phyloP scores from a whole-genome alignment of 2,329 filamentous ascomycete species.

The Clarireedia paspali region DNA sequence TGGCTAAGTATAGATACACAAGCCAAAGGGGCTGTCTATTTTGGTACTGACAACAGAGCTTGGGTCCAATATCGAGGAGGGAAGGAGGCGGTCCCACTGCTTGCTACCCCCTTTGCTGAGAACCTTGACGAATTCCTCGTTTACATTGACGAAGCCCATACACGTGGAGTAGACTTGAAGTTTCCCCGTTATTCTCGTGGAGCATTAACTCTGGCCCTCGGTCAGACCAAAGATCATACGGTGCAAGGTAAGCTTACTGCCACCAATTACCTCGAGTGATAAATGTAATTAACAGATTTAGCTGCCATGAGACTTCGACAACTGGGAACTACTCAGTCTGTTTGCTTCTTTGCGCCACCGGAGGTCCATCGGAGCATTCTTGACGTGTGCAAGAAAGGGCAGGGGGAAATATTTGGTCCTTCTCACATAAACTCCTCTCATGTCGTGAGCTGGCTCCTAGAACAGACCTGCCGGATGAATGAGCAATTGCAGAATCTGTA shows the following conservation, averaged over 20 bases:
- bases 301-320: conserved; percentile 60
- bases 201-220: conserved; percentile 20
- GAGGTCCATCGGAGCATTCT: conserved; percentile 42
- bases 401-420: background rate
- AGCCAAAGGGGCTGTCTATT: conserved; percentile 13
- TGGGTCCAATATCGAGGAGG: conserved; percentile 15
- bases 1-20: conserved; percentile 18
- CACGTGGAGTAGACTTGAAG: conserved; percentile 22
- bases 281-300: conserved; percentile 18
- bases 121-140: conserved; percentile 18
- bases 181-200: conserved; percentile 14
- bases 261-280: too few species aligned
- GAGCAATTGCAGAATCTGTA: conserved; percentile 53
- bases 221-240: conserved; percentile 33
- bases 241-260: conserved; percentile 36
- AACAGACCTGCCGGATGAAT: conserved; percentile 53
- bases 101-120: conserved; percentile 19
- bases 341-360: conserved; percentile 25
- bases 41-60: conserved; percentile 15
- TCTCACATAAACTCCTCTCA: conserved; percentile 30
- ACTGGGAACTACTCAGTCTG: conserved; percentile 34
- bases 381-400: conserved; percentile 33
- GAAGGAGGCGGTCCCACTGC: conserved; percentile 12
- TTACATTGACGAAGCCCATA: conserved; percentile 25
- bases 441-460: conserved; percentile 53